Conservation (phyloP, 257 asterid species). For the Paraleonurus japonicus region DNA sequence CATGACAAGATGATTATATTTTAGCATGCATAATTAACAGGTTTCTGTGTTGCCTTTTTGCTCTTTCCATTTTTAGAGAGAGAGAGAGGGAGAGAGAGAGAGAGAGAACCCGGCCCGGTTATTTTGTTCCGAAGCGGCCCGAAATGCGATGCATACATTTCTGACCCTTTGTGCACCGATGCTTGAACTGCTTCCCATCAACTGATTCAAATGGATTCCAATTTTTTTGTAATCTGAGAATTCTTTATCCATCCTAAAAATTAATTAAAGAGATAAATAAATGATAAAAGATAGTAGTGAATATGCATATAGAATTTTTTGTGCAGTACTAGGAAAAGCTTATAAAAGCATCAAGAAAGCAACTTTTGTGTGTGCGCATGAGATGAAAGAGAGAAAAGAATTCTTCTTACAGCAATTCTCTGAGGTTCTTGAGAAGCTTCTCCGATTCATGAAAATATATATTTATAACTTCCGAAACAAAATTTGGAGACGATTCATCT, state of each 20-base stretch:
- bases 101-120: slow-evolving; percentile 56
- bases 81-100: not conserved
- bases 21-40: not conserved
- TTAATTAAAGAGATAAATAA: too few relatives aligned
- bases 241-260: slow-evolving; percentile 58
- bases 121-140: slow-evolving; percentile 67
- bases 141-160: slow-evolving; percentile 77
- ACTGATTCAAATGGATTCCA: slow-evolving; percentile 80
- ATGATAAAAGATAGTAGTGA: not conserved
- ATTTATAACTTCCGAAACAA: slow-evolving; percentile 84
- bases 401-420: slow-evolving; percentile 53
- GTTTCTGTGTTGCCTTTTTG: not conserved
- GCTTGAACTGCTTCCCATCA: slow-evolving; percentile 95
- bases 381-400: not conserved
- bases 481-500: slow-evolving; percentile 86
- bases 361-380: not conserved
- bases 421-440: slow-evolving; percentile 73
- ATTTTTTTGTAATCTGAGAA: slow-evolving; percentile 74
- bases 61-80: not conserved
- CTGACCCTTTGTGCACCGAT: slow-evolving; percentile 84
- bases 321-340: not conserved
- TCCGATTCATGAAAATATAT: slow-evolving; percentile 86
- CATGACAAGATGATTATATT: not conserved
- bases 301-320: not conserved
- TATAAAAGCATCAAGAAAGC: slow-evolving; percentile 5